These are phyloP conservation scores for Sarocladium oryzae DNA, from an alignment of 2,329 filamentous ascomycete species.

Conservation along the genomic window DNA sequence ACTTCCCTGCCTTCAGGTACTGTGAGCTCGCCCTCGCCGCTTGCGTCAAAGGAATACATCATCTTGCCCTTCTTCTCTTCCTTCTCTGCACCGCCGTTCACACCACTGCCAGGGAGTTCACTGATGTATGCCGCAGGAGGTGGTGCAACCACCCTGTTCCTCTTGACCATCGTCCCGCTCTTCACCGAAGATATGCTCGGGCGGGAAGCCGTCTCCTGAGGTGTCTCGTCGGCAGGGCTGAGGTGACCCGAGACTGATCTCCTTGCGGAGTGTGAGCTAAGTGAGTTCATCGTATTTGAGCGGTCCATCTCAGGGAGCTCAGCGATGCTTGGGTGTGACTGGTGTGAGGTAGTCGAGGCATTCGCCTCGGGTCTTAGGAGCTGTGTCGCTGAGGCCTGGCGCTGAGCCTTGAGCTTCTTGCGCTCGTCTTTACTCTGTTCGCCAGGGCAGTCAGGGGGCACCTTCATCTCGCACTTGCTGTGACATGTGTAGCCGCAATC, in stretches of 20 bases:
- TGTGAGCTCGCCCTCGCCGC: constrained; percentile 72
- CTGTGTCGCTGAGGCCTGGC: constrained; percentile 71
- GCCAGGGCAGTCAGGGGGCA: constrained; percentile 89
- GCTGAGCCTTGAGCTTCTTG: constrained; percentile 84
- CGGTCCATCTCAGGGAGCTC: constrained; percentile 65
- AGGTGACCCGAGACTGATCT: constrained; percentile 48
- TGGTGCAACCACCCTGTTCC: constrained; percentile 76
- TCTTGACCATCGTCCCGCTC: constrained; percentile 33
- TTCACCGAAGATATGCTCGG: constrained; percentile 21
- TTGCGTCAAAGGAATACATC: constrained; percentile 81
- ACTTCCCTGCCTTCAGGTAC: constrained; percentile 76
- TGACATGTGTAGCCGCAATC: constrained; percentile 98
- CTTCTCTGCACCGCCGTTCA: constrained; percentile 33
- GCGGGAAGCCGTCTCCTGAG: constrained; percentile 17
- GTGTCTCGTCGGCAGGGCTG: constrained; percentile 36
- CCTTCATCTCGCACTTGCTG: constrained; percentile 98
- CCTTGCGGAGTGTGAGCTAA: constrained; percentile 77
- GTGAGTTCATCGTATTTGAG: constrained; percentile 82
- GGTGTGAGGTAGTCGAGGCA: constrained; percentile 17
- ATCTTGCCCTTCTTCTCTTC: constrained; percentile 68
- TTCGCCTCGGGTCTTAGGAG: constrained; percentile 41
- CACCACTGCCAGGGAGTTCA: constrained; percentile 49
- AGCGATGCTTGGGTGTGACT: constrained; percentile 34
- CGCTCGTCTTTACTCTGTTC: constrained; percentile 91
- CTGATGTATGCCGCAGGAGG: constrained; percentile 77